Evolutionary conservation across 495 filamentous ascomycete species (phyloP).

Genomic region (Penicilliopsis zonata): DNA sequence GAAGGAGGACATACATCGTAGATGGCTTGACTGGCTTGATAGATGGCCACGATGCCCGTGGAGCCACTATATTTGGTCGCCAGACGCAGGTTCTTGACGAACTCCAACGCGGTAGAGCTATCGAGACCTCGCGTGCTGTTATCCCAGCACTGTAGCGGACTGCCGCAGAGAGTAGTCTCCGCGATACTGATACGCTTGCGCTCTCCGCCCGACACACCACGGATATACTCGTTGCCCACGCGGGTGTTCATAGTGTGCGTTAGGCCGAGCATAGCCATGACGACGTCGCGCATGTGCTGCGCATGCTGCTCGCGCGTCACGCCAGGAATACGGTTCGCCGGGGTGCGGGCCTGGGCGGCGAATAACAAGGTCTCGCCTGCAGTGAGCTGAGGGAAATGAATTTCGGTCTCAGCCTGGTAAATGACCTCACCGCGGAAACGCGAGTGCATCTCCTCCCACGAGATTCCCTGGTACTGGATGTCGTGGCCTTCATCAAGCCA

Average conservation of each 20-base stretch:
- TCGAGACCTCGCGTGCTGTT: constrained; percentile 68
- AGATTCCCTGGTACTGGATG: constrained; percentile 63
- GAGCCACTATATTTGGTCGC: constrained; percentile 52
- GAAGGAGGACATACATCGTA: constrained; percentile 38
- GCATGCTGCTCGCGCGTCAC: constrained; percentile 48
- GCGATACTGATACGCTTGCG: constrained; percentile 75
- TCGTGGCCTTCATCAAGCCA: constrained; percentile 49
- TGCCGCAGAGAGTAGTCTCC: constrained; percentile 51
- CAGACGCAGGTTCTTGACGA: constrained; percentile 54
- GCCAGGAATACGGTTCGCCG: constrained; percentile 46
- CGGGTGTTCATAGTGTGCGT: constrained; percentile 64
- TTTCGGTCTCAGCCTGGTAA: constrained; percentile 69
- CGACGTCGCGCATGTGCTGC: constrained; percentile 56
- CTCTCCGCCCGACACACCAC: constrained; percentile 74
- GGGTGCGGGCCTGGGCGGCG: constrained; percentile 58
- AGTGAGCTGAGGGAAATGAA: constrained; percentile 72
- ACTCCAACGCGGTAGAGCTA: constrained; percentile 71
- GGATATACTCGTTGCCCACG: constrained; percentile 69
- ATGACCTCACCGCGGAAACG: constrained; percentile 69
- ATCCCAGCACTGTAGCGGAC: constrained; percentile 74
- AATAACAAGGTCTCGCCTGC: constrained; percentile 71
- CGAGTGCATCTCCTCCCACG: constrained; percentile 42
- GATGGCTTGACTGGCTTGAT: constrained; percentile 67
- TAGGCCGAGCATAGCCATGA: constrained; percentile 71
- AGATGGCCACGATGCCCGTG: constrained; percentile 68